phyloP scores from a whole-genome alignment of 768 basidiomycete genomes.

The Mycena olivaceomarginata region DNA sequence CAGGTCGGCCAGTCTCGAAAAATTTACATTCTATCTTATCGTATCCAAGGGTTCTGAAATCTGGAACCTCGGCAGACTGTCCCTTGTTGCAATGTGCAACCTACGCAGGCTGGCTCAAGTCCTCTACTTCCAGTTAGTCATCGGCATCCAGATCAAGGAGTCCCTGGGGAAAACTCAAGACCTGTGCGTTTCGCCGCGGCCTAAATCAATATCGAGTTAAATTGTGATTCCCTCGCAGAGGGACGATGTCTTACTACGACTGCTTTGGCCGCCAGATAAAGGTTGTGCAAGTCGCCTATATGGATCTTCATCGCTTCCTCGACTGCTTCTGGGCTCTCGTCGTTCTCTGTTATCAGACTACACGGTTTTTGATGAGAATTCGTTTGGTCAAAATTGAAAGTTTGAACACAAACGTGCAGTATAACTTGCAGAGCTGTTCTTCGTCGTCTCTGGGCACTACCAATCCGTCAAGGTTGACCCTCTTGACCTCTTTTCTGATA shows the following conservation, averaged over 20 bases:
- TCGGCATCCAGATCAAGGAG: no score
- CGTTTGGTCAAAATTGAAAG: not conserved
- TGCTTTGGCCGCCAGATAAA: not conserved
- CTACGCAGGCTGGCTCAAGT: no score
- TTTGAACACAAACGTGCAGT: not conserved
- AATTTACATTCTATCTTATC: no score
- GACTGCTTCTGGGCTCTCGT: not conserved
- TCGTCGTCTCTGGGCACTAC: not conserved
- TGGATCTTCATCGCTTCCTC: not conserved
- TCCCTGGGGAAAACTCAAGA: not conserved
- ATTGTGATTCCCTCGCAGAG: not conserved
- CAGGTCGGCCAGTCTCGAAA: no score
- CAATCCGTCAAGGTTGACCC: not conserved
- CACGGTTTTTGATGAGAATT: not conserved
- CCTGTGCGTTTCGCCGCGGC: not conserved
- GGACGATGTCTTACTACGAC: not conserved
- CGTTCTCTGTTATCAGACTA: not conserved
- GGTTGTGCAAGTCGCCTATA: not conserved
- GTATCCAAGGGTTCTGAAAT: no score
- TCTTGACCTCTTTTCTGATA: not conserved
- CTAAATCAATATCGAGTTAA: not conserved
- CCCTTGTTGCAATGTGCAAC: no score
- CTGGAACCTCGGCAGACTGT: no score
- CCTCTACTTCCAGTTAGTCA: no score
- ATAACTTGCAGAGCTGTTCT: not conserved